Percentiles rank a stretch among this genome's conserved stretches.
Evolutionary conservation across 805 yeast genomes (phyloP).

Genomic region (Nakazawaea sp.): DNA sequence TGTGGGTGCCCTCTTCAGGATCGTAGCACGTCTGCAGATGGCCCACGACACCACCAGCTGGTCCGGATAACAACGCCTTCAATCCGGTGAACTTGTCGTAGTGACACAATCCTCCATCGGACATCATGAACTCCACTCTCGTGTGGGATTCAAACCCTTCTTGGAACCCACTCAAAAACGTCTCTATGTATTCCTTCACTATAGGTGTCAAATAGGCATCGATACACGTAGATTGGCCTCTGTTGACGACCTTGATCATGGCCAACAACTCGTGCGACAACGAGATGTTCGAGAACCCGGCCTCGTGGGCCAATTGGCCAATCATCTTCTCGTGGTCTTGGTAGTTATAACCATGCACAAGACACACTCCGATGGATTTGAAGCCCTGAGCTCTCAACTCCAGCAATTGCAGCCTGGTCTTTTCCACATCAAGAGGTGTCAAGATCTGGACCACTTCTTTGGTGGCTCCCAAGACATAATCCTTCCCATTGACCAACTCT

Average conservation of each 20-base stretch:
- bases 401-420: constrained; percentile 17
- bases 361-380: constrained; percentile 26
- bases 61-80: constrained; percentile 48
- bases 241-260: constrained; percentile 29
- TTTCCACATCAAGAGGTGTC: constrained; percentile 24
- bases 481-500: constrained; percentile 18
- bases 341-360: constrained; percentile 28
- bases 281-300: constrained; percentile 44
- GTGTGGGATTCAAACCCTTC: constrained; percentile 24
- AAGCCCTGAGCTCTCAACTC: constrained; percentile 19
- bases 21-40: constrained; percentile 47
- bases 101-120: constrained; percentile 51
- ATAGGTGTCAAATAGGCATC: constrained; percentile 39
- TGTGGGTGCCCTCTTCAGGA: constrained; percentile 15
- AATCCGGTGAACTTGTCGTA: constrained; percentile 47
- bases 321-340: constrained; percentile 30
- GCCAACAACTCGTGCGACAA: constrained; percentile 29
- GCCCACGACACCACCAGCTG: constrained; percentile 60
- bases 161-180: constrained; percentile 26
- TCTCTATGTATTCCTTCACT: constrained; percentile 30
- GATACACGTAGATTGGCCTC: constrained; percentile 34
- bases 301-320: constrained; percentile 24
- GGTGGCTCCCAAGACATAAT: constrained; percentile 29
- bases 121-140: constrained; percentile 48
- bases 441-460: constrained; percentile 30